Conservation (phyloP, 306 rosid species). For the Crataegus laevigata region DNA sequence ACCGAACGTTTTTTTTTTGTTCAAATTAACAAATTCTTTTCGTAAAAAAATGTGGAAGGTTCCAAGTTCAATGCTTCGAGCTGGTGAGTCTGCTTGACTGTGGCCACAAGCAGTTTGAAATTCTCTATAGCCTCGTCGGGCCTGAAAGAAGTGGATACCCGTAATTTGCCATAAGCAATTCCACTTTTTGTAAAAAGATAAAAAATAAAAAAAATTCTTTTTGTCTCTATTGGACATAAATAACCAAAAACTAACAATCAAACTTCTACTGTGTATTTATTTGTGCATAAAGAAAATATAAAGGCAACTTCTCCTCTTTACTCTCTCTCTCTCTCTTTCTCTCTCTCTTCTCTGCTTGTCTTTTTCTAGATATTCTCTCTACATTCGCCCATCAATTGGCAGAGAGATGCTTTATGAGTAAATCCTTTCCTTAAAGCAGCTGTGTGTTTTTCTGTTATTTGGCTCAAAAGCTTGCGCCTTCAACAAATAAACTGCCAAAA, state of each 20-base stretch:
- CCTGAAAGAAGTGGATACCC: fast-evolving
- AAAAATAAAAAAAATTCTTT: no score
- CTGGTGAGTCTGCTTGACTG: no score
- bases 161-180: no score
- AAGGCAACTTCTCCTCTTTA: not conserved
- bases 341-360: not conserved
- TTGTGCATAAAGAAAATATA: not conserved
- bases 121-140: fast-evolving
- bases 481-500: constrained; percentile 3
- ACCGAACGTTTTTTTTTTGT: not conserved
- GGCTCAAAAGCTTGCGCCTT: not conserved
- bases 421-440: not conserved
- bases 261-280: no score
- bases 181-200: no score
- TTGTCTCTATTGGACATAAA: not conserved
- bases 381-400: not conserved
- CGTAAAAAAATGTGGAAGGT: no score
- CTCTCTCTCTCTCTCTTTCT: no score
- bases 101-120: no score
- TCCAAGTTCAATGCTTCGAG: fast-evolving
- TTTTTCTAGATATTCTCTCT: not conserved
- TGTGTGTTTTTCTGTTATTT: not conserved
- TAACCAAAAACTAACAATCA: not conserved
- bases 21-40: not conserved
- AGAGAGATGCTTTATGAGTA: not conserved